Evolutionary conservation across 768 basidiomycete genomes (phyloP).

Genomic region (Lepiota brunneoincarnata): DNA sequence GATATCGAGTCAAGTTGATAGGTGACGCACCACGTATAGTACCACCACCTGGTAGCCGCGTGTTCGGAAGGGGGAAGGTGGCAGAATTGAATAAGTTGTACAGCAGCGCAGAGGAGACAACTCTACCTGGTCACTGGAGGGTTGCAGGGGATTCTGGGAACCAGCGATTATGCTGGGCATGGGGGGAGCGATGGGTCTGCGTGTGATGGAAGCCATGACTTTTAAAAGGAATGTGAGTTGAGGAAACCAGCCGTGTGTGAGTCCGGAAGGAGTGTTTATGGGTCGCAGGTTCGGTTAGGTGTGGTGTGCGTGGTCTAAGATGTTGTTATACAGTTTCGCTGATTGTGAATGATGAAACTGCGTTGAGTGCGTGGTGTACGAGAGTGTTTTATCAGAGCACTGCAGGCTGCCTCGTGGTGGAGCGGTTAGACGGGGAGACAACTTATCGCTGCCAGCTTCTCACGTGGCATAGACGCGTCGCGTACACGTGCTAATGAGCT

Average conservation of each 20-base stretch:
- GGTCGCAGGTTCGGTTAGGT: slow-evolving; percentile 6
- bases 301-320: slow-evolving; percentile 10
- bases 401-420: slow-evolving; percentile 5
- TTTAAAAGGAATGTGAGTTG: slow-evolving; percentile 8
- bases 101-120: slow-evolving; percentile 12
- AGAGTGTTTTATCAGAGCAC: slow-evolving; percentile 8
- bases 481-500: slow-evolving; percentile 9
- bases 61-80: slow-evolving; percentile 18
- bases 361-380: too few relatives aligned
- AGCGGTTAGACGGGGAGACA: neutral
- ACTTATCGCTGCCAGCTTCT: neutral
- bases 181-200: slow-evolving; percentile 42
- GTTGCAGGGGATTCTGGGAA: slow-evolving; percentile 44
- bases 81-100: slow-evolving; percentile 17
- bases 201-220: slow-evolving; percentile 24
- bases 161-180: slow-evolving; percentile 33
- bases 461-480: slow-evolving; percentile 8
- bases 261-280: neutral
- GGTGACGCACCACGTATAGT: slow-evolving; percentile 65
- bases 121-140: slow-evolving; percentile 72
- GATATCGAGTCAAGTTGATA: slow-evolving; percentile 6
- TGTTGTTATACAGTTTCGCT: neutral
- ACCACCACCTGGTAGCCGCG: slow-evolving; percentile 56
- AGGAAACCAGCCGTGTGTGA: slow-evolving; percentile 2
- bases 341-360: too few relatives aligned